A percentile compares a stretch with the other conserved stretches of the same genome.
phyloP scores from a whole-genome alignment of 352 stramenopile species.

The Globisporangium irregulare region DNA sequence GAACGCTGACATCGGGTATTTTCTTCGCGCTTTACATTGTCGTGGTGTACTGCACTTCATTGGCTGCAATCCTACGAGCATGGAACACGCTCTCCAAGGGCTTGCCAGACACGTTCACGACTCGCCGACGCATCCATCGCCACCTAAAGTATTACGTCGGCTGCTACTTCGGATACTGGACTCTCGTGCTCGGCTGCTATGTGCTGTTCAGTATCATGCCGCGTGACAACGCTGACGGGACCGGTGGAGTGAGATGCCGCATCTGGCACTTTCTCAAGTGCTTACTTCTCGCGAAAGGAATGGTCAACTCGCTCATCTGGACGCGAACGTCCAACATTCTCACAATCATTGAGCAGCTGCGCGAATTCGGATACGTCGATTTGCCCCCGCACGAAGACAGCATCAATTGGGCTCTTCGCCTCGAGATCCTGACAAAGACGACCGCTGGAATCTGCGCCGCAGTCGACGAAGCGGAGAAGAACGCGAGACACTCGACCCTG shows the following conservation, averaged over 20 bases:
- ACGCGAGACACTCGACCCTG: constrained; percentile 40
- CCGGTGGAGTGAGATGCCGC: constrained; percentile 46
- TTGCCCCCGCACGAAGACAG: constrained; percentile 67
- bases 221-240: constrained; percentile 19
- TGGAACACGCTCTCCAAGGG: constrained; percentile 82
- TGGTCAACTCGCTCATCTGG: constrained; percentile 83
- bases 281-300: constrained; percentile 68
- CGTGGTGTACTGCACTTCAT: constrained; percentile 73
- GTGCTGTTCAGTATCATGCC: constrained; percentile 64
- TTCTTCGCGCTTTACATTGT: constrained; percentile 85
- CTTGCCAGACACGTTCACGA: constrained; percentile 70
- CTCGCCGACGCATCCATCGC: constrained; percentile 69
- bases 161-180: constrained; percentile 86
- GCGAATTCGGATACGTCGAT: constrained; percentile 53
- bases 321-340: constrained; percentile 82
- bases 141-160: constrained; percentile 88
- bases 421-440: constrained; percentile 85
- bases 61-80: constrained; percentile 69
- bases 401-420: constrained; percentile 85
- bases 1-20: constrained; percentile 54
- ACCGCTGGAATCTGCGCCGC: constrained; percentile 83
- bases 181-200: constrained; percentile 67
- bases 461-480: constrained; percentile 57
- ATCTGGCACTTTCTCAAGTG: constrained; percentile 75
- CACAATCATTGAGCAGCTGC: constrained; percentile 68